Conservation (phyloP, 352 stramenopile genomes). For the Pythium coloratum region DNA sequence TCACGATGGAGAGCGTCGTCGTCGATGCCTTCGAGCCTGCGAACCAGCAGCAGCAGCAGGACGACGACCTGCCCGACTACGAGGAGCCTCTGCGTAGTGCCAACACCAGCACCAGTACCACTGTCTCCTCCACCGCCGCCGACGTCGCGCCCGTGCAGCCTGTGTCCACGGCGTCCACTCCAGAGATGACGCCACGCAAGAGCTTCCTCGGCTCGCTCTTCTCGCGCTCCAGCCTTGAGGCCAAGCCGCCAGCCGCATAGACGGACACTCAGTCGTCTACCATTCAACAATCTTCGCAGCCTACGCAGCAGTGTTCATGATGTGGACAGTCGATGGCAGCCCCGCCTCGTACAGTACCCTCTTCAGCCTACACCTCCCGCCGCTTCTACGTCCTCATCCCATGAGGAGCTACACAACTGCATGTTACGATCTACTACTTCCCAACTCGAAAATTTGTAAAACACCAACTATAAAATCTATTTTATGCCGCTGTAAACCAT, state of each 20-base stretch:
- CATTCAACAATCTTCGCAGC: background rate
- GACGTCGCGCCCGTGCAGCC: conserved; percentile 16
- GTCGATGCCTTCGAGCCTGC: background rate
- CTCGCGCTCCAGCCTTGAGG: conserved; percentile 26
- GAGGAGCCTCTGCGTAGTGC: conserved; percentile 19
- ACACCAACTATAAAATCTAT: conserved; percentile 27
- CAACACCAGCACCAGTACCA: conserved; percentile 23
- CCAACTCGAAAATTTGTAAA: conserved; percentile 25
- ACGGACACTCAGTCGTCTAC: background rate
- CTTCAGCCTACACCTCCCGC: background rate
- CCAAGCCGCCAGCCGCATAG: conserved; percentile 23
- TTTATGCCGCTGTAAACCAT: conserved; percentile 21
- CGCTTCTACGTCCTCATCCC: conserved; percentile 11
- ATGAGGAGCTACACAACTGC: background rate
- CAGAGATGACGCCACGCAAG: conserved; percentile 19
- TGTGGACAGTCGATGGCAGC: conserved; percentile 17
- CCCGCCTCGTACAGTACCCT: conserved; percentile 20
- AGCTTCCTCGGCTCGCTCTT: conserved; percentile 30
- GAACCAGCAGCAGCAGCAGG: background rate
- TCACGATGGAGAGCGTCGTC: background rate
- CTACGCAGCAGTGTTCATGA: conserved; percentile 14
- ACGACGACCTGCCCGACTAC: conserved; percentile 3
- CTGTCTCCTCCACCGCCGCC: conserved; percentile 18
- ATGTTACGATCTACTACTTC: conserved; percentile 1
- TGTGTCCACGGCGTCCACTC: background rate